A percentile compares a stretch with the other conserved stretches of the same genome.
Conservation (phyloP, 345 rosid genomes). For the Syzygium aromaticum region DNA sequence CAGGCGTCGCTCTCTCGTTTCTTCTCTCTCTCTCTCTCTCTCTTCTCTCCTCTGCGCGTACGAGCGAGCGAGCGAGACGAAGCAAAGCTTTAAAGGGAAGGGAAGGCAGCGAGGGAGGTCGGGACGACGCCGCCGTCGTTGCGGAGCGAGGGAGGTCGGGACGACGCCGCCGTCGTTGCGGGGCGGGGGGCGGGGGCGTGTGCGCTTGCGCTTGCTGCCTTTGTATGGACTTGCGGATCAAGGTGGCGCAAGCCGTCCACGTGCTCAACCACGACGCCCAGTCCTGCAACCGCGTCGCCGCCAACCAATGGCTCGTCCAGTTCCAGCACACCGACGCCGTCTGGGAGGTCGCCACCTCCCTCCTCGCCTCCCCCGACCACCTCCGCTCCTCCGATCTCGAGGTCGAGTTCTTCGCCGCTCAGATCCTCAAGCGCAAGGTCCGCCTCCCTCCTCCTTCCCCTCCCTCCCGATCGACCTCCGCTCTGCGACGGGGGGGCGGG, state of each 20-base stretch:
- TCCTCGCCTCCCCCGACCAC: constrained; percentile 71
- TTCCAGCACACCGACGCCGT: constrained; percentile 84
- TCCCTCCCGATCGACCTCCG: background rate
- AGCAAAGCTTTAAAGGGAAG: background rate
- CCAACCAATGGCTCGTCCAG: constrained; percentile 95
- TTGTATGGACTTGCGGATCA: constrained; percentile 65
- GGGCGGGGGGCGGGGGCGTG: background rate
- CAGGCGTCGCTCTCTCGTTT: constrained; percentile 11
- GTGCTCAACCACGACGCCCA: constrained; percentile 84
- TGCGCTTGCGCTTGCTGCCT: background rate
- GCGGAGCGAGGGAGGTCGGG: background rate
- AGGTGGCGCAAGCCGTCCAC: constrained; percentile 88
- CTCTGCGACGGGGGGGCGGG: no score
- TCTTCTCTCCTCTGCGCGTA: background rate
- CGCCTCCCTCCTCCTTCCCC: background rate
- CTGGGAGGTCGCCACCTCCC: constrained; percentile 90
- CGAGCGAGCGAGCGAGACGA: background rate
- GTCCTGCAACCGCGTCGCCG: constrained; percentile 90
- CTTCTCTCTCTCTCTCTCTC: background rate
- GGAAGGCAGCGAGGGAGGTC: background rate
- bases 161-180: background rate
- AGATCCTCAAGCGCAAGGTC: constrained; percentile 97
- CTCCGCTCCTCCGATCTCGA: constrained; percentile 44
- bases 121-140: background rate
- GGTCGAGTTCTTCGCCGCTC: constrained; percentile 89